These are phyloP conservation scores for Diaporthe amygdali DNA, from an alignment of 2,329 filamentous ascomycete species.

Conservation along the genomic window DNA sequence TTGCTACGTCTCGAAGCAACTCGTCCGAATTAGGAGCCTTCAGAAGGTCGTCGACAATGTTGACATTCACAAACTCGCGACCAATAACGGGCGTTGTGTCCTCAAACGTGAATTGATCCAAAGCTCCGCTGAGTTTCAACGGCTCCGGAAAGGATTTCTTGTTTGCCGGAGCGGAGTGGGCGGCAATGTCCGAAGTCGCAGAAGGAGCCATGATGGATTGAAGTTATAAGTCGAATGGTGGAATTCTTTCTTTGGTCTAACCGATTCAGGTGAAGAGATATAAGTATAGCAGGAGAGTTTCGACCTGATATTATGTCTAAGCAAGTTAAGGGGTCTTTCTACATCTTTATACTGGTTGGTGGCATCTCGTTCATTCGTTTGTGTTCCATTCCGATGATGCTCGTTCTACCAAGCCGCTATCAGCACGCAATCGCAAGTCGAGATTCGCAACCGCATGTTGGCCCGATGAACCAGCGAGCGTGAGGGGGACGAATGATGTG, in stretches of 20 bases:
- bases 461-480: neutral
- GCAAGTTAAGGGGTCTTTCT: neutral
- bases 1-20: conserved; percentile 22
- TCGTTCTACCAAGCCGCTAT: neutral
- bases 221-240: neutral
- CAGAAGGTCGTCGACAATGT: conserved; percentile 24
- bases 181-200: conserved; percentile 11
- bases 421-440: conserved; percentile 20
- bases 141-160: conserved; percentile 19
- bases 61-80: conserved; percentile 22
- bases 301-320: too few relatives aligned
- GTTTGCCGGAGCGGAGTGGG: neutral
- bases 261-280: too few relatives aligned
- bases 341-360: neutral
- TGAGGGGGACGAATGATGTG: conserved; percentile 2
- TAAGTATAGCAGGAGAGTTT: neutral
- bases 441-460: conserved; percentile 16
- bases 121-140: conserved; percentile 17
- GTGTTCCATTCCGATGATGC: neutral
- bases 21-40: conserved; percentile 19
- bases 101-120: conserved; percentile 20
- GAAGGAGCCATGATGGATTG: conserved; percentile 14
- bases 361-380: neutral
- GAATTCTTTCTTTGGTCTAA: neutral
- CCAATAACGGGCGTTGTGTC: conserved; percentile 24